Evolutionary conservation across 192 early-diverging fungal species (phyloP).

Genomic region (Allomyces macrogynus): DNA sequence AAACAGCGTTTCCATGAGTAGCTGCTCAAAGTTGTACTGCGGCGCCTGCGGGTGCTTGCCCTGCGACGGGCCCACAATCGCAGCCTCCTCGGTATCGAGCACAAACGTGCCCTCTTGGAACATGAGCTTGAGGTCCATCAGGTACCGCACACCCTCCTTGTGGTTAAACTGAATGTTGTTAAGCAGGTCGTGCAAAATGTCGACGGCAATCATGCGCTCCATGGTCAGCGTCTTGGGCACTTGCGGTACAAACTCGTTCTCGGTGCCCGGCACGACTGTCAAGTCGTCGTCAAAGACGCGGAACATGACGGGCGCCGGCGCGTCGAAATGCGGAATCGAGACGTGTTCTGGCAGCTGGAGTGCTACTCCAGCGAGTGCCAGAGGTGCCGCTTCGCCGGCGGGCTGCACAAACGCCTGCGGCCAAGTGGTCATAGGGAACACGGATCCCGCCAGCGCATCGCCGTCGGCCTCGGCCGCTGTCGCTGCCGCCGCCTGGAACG

Average conservation of each 20-base stretch:
- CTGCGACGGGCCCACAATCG: slow-evolving; percentile 4
- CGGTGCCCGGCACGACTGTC: neutral
- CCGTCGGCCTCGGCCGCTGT: no score
- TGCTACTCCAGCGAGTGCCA: no score
- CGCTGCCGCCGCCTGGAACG: no score
- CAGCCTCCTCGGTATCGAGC: slow-evolving; percentile 1
- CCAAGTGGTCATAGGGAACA: no score
- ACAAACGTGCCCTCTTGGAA: slow-evolving; percentile 23
- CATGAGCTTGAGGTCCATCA: slow-evolving; percentile 41
- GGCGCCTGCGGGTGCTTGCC: slow-evolving; percentile 6
- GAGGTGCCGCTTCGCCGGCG: no score
- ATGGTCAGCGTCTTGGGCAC: neutral
- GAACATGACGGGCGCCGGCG: neutral
- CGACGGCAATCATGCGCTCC: slow-evolving; percentile 45
- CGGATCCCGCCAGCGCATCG: no score
- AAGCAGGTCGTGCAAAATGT: slow-evolving; percentile 59
- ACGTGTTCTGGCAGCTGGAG: no score
- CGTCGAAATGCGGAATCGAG: neutral
- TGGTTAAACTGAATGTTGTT: slow-evolving; percentile 77
- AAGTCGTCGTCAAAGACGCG: neutral
- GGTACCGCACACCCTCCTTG: slow-evolving; percentile 61
- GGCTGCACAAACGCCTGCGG: no score
- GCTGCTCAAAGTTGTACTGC: slow-evolving; percentile 20
- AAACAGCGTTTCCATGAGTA: slow-evolving; percentile 34
- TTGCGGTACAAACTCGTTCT: neutral